Percentiles rank a stretch among this genome's conserved stretches.
These are phyloP conservation scores for Tolypocladium nubicola DNA, from an alignment of 2,329 filamentous ascomycete species.

Conservation along the genomic window DNA sequence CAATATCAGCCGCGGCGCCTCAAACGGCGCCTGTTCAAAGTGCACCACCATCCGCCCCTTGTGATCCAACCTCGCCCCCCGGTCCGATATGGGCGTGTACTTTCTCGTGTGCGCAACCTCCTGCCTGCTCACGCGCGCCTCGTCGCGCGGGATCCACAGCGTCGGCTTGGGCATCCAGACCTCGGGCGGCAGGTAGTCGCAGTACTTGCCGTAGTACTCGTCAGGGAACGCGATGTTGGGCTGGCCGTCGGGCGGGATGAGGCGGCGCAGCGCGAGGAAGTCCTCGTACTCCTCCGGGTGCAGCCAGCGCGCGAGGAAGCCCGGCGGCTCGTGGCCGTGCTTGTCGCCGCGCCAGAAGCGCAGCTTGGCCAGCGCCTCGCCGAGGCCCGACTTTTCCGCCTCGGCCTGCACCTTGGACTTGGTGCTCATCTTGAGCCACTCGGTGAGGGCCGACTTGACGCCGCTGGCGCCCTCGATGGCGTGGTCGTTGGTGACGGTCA, in stretches of 20 bases:
- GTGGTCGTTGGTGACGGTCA: conserved; percentile 14
- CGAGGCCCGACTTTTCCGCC: conserved; percentile 15
- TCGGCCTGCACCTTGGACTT: conserved; percentile 19
- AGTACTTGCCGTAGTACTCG: conserved; percentile 39
- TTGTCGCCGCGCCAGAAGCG: conserved; percentile 14
- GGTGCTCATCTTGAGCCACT: conserved; percentile 25
- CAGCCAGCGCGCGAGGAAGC: conserved; percentile 56
- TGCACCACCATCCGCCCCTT: conserved; percentile 23
- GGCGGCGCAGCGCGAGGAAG: conserved; percentile 57
- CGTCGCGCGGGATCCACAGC: conserved; percentile 78
- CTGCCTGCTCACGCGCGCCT: conserved; percentile 62
- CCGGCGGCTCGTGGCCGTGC: conserved; percentile 23
- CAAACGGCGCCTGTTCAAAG: conserved; percentile 27
- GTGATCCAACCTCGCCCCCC: conserved; percentile 19
- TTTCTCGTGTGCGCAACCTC: conserved; percentile 63
- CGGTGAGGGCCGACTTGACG: conserved; percentile 18
- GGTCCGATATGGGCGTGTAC: conserved; percentile 68
- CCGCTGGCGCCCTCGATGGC: conserved; percentile 27
- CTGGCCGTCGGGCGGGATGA: conserved; percentile 49
- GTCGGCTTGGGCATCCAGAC: conserved; percentile 51
- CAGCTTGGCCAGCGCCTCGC: conserved; percentile 14
- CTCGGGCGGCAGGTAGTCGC: conserved; percentile 57
- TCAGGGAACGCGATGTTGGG: conserved; percentile 35
- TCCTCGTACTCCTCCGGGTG: conserved; percentile 69
- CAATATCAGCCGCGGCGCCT: conserved; percentile 17